These are phyloP conservation scores for Conoideocrella luteorostrata DNA, from an alignment of 2,329 filamentous ascomycete species.

Conservation along the genomic window DNA sequence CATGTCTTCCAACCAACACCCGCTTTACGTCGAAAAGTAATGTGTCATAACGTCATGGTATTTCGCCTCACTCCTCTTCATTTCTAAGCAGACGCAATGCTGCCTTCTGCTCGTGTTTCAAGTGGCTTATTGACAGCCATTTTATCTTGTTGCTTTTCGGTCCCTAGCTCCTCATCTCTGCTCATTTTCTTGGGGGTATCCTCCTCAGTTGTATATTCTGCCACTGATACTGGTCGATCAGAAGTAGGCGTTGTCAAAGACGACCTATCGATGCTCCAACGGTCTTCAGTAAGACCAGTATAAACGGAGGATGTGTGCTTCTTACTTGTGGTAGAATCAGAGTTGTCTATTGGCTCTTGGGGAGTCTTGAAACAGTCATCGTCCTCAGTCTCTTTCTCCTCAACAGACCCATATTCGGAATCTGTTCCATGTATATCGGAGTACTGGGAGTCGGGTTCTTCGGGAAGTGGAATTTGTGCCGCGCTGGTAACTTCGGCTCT, in stretches of 20 bases:
- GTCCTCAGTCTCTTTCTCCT: constrained; percentile 2
- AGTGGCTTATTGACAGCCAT: background rate
- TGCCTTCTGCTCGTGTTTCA: background rate
- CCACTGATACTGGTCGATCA: constrained; percentile 26
- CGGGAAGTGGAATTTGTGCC: background rate
- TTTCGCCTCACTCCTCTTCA: constrained; percentile 1
- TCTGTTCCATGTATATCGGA: background rate
- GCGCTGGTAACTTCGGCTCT: background rate
- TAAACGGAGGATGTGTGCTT: constrained; percentile 33
- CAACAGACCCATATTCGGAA: constrained; percentile 1
- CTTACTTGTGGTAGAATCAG: constrained; percentile 21
- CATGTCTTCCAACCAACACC: background rate
- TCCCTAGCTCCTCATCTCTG: constrained; percentile 14
- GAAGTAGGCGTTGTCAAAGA: constrained; percentile 33
- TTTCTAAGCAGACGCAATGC: background rate
- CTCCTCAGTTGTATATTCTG: constrained; percentile 24
- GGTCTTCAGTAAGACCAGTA: constrained; percentile 30
- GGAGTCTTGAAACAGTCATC: constrained; percentile 1
- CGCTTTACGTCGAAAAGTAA: background rate
- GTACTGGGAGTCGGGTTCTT: constrained; percentile 4
- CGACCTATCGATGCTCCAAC: constrained; percentile 31
- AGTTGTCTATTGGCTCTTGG: constrained; percentile 16
- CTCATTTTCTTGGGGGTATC: constrained; percentile 24
- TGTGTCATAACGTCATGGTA: constrained; percentile 2
- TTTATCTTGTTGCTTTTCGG: background rate